Evolutionary conservation across 2,329 filamentous ascomycete species (phyloP), one percentile per base, ranked within the genome.

Genomic region (Colletotrichum camelliae): DNA sequence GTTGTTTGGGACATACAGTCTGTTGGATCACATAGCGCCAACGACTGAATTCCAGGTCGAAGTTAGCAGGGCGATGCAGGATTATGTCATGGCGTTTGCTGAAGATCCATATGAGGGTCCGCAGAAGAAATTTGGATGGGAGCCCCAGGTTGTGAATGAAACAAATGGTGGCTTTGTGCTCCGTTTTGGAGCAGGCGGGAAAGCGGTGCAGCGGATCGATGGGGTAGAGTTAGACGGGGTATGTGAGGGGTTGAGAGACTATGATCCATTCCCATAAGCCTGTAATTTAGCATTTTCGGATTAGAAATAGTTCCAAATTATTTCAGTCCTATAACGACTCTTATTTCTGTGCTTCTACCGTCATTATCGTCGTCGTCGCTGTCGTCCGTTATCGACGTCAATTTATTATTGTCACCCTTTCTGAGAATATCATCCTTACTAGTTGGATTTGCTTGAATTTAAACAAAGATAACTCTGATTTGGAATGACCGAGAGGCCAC

Each of bases 1-100:
- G 77, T 75, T 84, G 31, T 85, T 87, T 77, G 85, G 84, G 3
- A 86, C 85, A 2, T 84, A 85, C 70, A 66, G 70, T 4, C 73
- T 80, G 18, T 67, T 80, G 60, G 78, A 79, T 33, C 71, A 77
- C 62, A 75, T 81, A 2, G 79, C 78, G 10, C 73, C 75, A n/a
- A 77, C 79, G n/a, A 80, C 81, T 29, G 67, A 76, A 31, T 78
- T 79, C 64, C 78, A 82, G 58, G 74, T 76, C 5, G 79, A 79
- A 31, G 76, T 79, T 5, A 81, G 79, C 76, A 62, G 70, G 37
- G 61, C 77, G n/a, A 80, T 82, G 79, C 80, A 82, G 64, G 81
- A 82, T 70, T 70, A 79, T 39, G 70, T 80, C 27, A 77, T 81
- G 57, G 79, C 79, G 21, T 82, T 82, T 64, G 78, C 77, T 4